phyloP scores from a whole-genome alignment of 2,329 filamentous ascomycete species.

The Ceratocystis albifundus region DNA sequence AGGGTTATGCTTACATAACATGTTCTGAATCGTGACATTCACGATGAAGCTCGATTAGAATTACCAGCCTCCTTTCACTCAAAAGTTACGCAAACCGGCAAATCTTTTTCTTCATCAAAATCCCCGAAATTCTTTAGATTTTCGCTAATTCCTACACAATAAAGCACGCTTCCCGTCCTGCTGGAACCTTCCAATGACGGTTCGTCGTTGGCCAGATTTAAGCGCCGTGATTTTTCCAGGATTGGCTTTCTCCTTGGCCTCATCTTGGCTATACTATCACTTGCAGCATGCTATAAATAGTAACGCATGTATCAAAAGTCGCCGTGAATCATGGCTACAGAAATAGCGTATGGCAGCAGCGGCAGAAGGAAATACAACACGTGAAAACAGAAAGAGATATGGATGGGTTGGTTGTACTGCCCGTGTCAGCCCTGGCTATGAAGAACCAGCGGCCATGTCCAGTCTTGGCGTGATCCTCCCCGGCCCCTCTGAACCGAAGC shows the following conservation, averaged over 20 bases:
- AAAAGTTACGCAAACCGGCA: too few species aligned
- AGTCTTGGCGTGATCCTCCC: slow-evolving; percentile 9
- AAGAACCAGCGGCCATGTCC: not conserved
- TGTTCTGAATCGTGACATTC: too few species aligned
- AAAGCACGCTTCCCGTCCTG: not conserved
- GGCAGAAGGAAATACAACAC: not conserved
- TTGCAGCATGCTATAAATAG: slow-evolving; percentile 4
- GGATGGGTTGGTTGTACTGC: not conserved
- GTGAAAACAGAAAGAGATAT: not conserved
- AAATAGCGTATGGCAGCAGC: not conserved
- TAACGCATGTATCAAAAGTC: not conserved
- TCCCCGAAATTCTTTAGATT: not conserved
- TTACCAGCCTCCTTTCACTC: too few species aligned
- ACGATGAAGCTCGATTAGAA: too few species aligned
- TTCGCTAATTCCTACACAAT: not conserved
- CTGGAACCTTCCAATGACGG: not conserved
- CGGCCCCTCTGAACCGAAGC: not conserved
- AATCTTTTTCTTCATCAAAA: too few species aligned
- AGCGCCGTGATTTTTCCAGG: not conserved
- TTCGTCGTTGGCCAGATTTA: slow-evolving; percentile 4
- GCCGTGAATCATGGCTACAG: not conserved
- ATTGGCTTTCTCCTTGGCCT: not conserved
- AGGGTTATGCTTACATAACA: too few species aligned
- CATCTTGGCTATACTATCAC: not conserved
- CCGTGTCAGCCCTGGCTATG: not conserved